Conservation (phyloP, 1,284 basidiomycete species). For the Naganishia albida region DNA sequence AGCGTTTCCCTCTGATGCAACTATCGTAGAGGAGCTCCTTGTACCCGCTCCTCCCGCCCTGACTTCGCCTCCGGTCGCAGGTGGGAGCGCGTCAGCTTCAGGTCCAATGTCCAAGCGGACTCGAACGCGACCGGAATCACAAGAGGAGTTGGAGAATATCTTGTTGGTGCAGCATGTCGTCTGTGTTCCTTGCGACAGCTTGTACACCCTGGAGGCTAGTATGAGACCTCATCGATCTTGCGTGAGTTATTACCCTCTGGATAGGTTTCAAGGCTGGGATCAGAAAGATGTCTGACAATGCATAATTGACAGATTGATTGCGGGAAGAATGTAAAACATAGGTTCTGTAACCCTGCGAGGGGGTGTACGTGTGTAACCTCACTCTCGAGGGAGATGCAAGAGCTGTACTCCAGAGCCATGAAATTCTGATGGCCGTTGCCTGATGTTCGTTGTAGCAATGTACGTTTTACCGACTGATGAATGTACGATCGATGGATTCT, state of each 20-base stretch:
- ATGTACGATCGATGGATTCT: neutral
- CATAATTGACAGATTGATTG: conserved; percentile 17
- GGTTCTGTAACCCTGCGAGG: conserved; percentile 11
- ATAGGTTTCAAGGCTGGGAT: neutral
- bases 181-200: conserved; percentile 6
- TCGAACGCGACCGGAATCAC: too few species aligned
- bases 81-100: too few species aligned
- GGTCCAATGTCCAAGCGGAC: too few species aligned
- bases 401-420: conserved; percentile 14
- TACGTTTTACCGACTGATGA: neutral
- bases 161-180: conserved; percentile 7
- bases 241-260: neutral
- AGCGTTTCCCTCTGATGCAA: too few species aligned
- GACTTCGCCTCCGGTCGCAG: too few species aligned
- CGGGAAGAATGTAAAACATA: conserved; percentile 1
- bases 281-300: neutral
- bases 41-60: too few species aligned
- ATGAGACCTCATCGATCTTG: neutral
- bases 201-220: conserved; percentile 10
- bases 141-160: neutral
- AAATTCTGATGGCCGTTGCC: neutral
- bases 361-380: conserved; percentile 2
- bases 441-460: neutral
- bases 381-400: conserved; percentile 7
- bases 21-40: too few species aligned